These are phyloP conservation scores for Neckera pumila DNA, from an alignment of 225 moss, liverwort and hornwort genomes.

Conservation along the genomic window DNA sequence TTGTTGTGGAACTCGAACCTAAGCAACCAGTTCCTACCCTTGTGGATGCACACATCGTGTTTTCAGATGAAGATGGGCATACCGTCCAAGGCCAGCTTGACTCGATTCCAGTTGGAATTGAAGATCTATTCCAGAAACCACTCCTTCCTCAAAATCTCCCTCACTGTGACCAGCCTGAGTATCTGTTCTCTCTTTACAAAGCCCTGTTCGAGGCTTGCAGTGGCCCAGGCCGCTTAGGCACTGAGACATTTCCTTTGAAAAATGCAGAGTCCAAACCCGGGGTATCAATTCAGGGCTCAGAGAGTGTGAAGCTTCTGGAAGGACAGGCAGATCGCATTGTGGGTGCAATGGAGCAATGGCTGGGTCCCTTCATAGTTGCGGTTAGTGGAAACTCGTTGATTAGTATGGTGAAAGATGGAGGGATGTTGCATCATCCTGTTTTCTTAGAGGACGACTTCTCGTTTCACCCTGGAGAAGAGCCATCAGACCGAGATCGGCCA, in stretches of 20 bases:
- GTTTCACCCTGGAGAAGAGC: slow-evolving; percentile 9
- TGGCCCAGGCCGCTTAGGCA: slow-evolving; percentile 73
- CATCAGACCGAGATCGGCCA: slow-evolving; percentile 6
- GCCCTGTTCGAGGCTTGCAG: slow-evolving; percentile 87
- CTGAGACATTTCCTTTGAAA: slow-evolving; percentile 64
- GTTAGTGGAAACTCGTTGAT: slow-evolving; percentile 63
- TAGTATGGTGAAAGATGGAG: slow-evolving; percentile 59
- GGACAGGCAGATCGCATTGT: slow-evolving; percentile 90
- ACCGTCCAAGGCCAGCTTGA: slow-evolving; percentile 79
- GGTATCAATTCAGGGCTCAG: slow-evolving; percentile 71
- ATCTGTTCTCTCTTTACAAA: slow-evolving; percentile 61
- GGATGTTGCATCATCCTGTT: slow-evolving; percentile 47
- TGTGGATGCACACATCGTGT: slow-evolving; percentile 75
- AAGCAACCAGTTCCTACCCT: slow-evolving; percentile 94
- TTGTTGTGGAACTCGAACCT: slow-evolving; percentile 78
- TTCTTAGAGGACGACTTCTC: slow-evolving; percentile 42
- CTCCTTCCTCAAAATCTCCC: slow-evolving; percentile 42
- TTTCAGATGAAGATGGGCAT: slow-evolving; percentile 70
- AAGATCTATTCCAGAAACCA: slow-evolving; percentile 78
- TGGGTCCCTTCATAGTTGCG: slow-evolving; percentile 77
- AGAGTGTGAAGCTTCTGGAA: slow-evolving; percentile 93
- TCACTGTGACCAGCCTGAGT: slow-evolving; percentile 26
- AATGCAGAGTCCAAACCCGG: slow-evolving; percentile 35
- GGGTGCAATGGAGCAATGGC: slow-evolving; percentile 73
- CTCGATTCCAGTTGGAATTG: slow-evolving; percentile 80